Evolutionary conservation across 2,329 filamentous ascomycete species (phyloP).

Genomic region (Ampelomyces quisqualis): DNA sequence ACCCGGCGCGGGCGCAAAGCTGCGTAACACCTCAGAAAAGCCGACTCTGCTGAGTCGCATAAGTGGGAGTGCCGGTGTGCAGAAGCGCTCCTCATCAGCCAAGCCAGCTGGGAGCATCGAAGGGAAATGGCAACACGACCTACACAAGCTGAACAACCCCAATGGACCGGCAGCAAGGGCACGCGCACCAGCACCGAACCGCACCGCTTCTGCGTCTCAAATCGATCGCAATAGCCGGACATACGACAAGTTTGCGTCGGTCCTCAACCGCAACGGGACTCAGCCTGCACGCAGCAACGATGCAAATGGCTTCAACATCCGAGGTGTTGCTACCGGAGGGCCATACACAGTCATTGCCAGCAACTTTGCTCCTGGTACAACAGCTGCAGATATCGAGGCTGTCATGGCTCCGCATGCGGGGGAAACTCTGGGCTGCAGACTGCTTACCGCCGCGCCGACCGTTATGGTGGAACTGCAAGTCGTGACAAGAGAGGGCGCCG

Average conservation of each 20-base stretch:
- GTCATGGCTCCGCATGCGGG: slow-evolving; percentile 74
- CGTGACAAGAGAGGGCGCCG: slow-evolving; percentile 68
- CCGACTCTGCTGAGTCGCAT: slow-evolving; percentile 67
- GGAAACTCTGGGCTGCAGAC: slow-evolving; percentile 63
- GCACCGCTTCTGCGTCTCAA: slow-evolving; percentile 44
- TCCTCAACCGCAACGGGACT: slow-evolving; percentile 26
- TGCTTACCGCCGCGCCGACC: slow-evolving; percentile 67
- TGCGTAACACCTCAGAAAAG: slow-evolving; percentile 48
- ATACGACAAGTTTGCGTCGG: slow-evolving; percentile 45
- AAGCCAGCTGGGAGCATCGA: slow-evolving; percentile 59
- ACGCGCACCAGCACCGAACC: slow-evolving; percentile 23
- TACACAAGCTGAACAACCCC: slow-evolving; percentile 55
- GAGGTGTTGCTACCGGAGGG: slow-evolving; percentile 65
- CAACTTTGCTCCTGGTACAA: slow-evolving; percentile 81
- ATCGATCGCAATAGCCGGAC: slow-evolving; percentile 47
- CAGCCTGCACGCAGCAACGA: slow-evolving; percentile 28
- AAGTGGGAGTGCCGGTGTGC: slow-evolving; percentile 66
- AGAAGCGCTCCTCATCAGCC: slow-evolving; percentile 57
- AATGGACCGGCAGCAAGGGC: slow-evolving; percentile 38
- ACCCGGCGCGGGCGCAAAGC: slow-evolving; percentile 51
- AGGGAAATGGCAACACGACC: slow-evolving; percentile 70
- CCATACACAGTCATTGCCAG: slow-evolving; percentile 73
- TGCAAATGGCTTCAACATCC: slow-evolving; percentile 62
- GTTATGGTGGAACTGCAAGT: slow-evolving; percentile 79
- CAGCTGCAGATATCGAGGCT: slow-evolving; percentile 78